A percentile compares a stretch with the other conserved stretches of the same genome.
phyloP scores from a whole-genome alignment of 2,329 filamentous ascomycete genomes.

The Penicillium sp. region DNA sequence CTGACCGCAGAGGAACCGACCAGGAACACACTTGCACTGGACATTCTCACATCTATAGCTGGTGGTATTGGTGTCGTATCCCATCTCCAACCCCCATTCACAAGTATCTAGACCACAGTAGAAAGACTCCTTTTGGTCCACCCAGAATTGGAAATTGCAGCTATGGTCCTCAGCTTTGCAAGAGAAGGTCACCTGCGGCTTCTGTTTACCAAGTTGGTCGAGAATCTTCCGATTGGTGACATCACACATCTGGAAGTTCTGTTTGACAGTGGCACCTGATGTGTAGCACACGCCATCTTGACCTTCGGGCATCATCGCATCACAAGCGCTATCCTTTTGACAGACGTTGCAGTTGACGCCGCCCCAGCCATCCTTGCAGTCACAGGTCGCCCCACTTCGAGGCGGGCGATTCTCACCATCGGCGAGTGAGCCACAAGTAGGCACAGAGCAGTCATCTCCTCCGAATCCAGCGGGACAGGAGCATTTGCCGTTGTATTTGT shows the following conservation, averaged over 20 bases:
- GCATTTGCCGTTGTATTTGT: constrained; percentile 88
- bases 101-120: constrained; percentile 89
- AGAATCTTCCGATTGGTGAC: constrained; percentile 96
- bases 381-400: constrained; percentile 69
- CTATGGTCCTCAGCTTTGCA: constrained; percentile 73
- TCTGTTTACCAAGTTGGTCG: constrained; percentile 77
- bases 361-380: constrained; percentile 90
- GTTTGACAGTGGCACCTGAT: constrained; percentile 83
- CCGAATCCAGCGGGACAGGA: constrained; percentile 89
- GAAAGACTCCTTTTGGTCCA: constrained; percentile 90
- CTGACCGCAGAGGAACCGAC: constrained; percentile 91
- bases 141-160: constrained; percentile 99
- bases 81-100: constrained; percentile 68
- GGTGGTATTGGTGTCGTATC: constrained; percentile 74
- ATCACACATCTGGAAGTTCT: constrained; percentile 97
- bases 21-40: constrained; percentile 82
- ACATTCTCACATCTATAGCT: constrained; percentile 83
- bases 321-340: constrained; percentile 76
- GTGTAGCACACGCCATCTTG: constrained; percentile 89
- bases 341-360: constrained; percentile 99
- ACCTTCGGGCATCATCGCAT: constrained; percentile 80
- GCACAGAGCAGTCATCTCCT: constrained; percentile 87
- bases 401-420: constrained; percentile 77
- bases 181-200: constrained; percentile 91
- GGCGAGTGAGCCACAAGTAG: constrained; percentile 86